Evolutionary conservation across 176 grass and related monocot genomes (phyloP).

Genomic region (Aegilops umbellulata): DNA sequence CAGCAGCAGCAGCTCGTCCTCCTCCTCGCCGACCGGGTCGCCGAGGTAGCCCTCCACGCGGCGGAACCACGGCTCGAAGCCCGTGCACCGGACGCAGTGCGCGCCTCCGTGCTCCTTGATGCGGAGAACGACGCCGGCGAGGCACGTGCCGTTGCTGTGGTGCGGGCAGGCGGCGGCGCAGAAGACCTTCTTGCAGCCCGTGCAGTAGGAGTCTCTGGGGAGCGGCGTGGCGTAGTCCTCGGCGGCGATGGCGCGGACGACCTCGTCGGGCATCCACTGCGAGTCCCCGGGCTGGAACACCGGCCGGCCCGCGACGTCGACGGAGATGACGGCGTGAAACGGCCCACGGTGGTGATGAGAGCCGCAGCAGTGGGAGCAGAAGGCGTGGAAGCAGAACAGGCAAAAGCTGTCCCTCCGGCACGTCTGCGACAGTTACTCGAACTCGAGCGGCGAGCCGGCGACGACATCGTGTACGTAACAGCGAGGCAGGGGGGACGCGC

Average conservation of each 20-base stretch:
- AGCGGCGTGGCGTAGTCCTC: neutral
- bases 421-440: neutral
- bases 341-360: neutral
- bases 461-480: neutral
- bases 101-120: too few species aligned
- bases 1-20: neutral
- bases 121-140: too few species aligned
- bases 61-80: too few species aligned
- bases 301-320: neutral
- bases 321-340: neutral
- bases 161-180: too few species aligned
- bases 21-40: too few species aligned
- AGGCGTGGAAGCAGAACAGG: neutral
- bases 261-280: neutral
- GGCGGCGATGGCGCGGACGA: neutral
- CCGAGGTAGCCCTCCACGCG: too few species aligned
- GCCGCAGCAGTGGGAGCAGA: constrained; percentile 19
- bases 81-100: too few species aligned
- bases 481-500: too few species aligned
- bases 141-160: too few species aligned
- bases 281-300: neutral
- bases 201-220: neutral
- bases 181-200: too few species aligned
- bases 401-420: neutral
- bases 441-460: neutral